Evolutionary conservation across 139 green algal genomes (phyloP).

Genomic region (Haematococcus lacustris): DNA sequence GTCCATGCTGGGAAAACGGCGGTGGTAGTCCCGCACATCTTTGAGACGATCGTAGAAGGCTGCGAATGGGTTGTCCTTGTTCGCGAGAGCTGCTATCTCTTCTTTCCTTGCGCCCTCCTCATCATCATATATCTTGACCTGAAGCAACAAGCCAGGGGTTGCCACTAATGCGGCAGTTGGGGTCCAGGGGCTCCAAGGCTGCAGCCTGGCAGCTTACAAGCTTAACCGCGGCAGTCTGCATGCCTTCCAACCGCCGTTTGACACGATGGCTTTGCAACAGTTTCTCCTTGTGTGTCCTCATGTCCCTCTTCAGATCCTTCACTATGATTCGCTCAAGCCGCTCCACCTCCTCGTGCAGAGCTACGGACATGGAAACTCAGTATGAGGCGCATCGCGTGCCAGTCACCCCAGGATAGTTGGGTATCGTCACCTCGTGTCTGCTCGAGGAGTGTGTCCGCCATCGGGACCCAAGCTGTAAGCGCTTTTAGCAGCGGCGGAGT

Average conservation of each 20-base stretch:
- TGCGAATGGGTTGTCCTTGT: conserved; percentile 48
- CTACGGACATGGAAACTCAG: conserved; percentile 17
- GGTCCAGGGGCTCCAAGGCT: background rate
- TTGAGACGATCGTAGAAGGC: conserved; percentile 91
- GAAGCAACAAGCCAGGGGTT: background rate
- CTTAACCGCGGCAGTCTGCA: conserved; percentile 59
- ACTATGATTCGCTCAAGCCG: conserved; percentile 76
- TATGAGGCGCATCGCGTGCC: background rate
- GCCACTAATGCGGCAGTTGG: background rate
- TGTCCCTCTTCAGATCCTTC: conserved; percentile 71
- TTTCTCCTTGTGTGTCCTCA: conserved; percentile 69
- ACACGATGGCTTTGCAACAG: conserved; percentile 76
- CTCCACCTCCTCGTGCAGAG: conserved; percentile 89
- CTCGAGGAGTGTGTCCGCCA: conserved; percentile 86
- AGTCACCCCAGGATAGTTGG: background rate
- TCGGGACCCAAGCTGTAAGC: too few relatives aligned
- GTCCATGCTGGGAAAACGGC: conserved; percentile 56
- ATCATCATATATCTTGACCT: conserved; percentile 85
- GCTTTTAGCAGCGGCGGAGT: too few relatives aligned
- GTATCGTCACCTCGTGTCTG: conserved; percentile 66
- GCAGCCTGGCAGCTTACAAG: conserved; percentile 57
- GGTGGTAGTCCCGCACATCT: conserved; percentile 82
- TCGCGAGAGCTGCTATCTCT: conserved; percentile 80
- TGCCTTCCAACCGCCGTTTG: conserved; percentile 64
- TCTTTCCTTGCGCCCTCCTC: conserved; percentile 71